Conservation (phyloP, 805 yeast species). For the Candida pini region DNA sequence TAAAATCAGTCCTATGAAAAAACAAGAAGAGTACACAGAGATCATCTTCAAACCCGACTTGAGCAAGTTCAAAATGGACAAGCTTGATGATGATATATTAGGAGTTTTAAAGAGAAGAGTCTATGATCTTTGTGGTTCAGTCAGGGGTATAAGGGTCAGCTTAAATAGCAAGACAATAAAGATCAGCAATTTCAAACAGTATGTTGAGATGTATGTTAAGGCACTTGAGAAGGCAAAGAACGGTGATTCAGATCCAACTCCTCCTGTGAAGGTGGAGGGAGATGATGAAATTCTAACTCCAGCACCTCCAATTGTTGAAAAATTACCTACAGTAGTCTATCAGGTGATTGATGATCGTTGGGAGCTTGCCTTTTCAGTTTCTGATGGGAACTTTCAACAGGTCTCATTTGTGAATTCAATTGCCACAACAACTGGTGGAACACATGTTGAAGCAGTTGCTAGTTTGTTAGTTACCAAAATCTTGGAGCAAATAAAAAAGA, state of each 20-base stretch:
- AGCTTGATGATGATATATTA: slow-evolving; percentile 73
- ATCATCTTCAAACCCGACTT: slow-evolving; percentile 88
- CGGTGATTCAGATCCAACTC: slow-evolving; percentile 9
- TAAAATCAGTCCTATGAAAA: slow-evolving; percentile 52
- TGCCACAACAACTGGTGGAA: slow-evolving; percentile 96
- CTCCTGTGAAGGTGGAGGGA: slow-evolving; percentile 10
- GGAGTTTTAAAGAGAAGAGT: slow-evolving; percentile 90
- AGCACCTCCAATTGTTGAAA: slow-evolving; percentile 26
- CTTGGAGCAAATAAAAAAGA: slow-evolving; percentile 64
- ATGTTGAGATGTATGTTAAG: slow-evolving; percentile 83
- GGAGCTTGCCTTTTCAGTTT: slow-evolving; percentile 94
- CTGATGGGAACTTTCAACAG: slow-evolving; percentile 87
- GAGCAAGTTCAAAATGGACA: slow-evolving; percentile 76
- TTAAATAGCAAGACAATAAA: slow-evolving; percentile 70
- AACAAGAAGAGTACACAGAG: slow-evolving; percentile 73
- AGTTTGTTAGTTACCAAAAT: slow-evolving; percentile 81
- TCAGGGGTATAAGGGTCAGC: slow-evolving; percentile 70
- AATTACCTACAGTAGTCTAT: slow-evolving; percentile 58
- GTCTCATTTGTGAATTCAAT: slow-evolving; percentile 96
- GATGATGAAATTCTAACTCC: slow-evolving; percentile 7
- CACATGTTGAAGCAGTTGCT: slow-evolving; percentile 82
- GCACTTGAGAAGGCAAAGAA: slow-evolving; percentile 56
- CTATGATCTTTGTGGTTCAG: slow-evolving; percentile 92
- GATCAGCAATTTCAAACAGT: slow-evolving; percentile 72
- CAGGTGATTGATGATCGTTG: slow-evolving; percentile 81